phyloP scores from a whole-genome alignment of 805 yeast species.

The Candida parachauliodes region DNA sequence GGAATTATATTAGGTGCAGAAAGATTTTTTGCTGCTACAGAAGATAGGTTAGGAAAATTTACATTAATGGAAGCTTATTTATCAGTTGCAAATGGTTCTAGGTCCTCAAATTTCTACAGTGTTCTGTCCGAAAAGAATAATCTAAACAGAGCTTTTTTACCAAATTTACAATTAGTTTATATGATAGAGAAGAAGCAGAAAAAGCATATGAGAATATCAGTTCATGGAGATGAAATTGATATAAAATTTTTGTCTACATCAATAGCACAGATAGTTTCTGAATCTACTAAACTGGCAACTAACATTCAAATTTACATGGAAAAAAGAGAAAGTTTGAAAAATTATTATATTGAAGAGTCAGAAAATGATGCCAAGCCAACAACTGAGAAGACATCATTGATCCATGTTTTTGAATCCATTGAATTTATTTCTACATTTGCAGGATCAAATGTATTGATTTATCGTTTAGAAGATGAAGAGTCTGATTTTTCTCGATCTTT shows the following conservation, averaged over 20 bases:
- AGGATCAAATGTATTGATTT: constrained; percentile 61
- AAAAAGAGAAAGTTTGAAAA: constrained; percentile 14
- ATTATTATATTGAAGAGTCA: neutral
- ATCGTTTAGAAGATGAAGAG: constrained; percentile 37
- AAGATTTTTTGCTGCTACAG: constrained; percentile 61
- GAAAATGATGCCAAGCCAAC: too few species aligned
- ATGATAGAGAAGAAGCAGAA: constrained; percentile 26
- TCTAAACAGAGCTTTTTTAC: constrained; percentile 63
- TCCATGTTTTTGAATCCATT: constrained; percentile 31
- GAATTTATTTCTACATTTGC: constrained; percentile 57
- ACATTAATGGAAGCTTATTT: constrained; percentile 66
- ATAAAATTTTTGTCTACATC: constrained; percentile 59
- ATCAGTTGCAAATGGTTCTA: constrained; percentile 64
- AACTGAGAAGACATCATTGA: constrained; percentile 8
- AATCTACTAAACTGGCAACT: constrained; percentile 45
- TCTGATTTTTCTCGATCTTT: constrained; percentile 49
- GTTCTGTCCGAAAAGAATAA: constrained; percentile 42
- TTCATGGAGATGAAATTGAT: constrained; percentile 68
- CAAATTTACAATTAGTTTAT: constrained; percentile 61
- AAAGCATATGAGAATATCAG: constrained; percentile 42
- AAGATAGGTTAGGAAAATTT: constrained; percentile 60
- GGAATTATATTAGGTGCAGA: constrained; percentile 83
- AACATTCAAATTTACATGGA: constrained; percentile 36
- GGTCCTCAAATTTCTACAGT: constrained; percentile 48
- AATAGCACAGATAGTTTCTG: constrained; percentile 47